phyloP scores from a whole-genome alignment of 306 rosid species.

The Hippophae gyantsensis region DNA sequence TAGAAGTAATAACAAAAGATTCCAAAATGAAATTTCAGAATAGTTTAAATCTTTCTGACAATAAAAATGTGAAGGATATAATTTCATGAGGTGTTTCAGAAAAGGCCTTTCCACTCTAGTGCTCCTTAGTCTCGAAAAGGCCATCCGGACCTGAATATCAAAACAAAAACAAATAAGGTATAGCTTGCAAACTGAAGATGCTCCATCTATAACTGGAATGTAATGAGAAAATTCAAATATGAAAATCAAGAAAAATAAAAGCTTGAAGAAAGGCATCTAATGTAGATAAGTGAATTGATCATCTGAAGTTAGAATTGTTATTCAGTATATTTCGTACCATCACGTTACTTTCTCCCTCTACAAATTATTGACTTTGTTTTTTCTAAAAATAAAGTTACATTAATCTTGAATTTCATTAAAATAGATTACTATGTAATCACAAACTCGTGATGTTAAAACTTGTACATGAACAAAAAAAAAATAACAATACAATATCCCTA shows the following conservation, averaged over 20 bases:
- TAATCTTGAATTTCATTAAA: too few relatives aligned
- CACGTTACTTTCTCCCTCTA: too few relatives aligned
- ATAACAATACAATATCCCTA: too few relatives aligned
- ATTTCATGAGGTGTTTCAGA: neutral
- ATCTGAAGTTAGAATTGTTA: neutral
- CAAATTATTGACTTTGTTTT: too few relatives aligned
- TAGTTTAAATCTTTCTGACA: neutral
- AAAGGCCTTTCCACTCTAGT: slow-evolving; percentile 16
- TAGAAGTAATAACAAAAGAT: too few relatives aligned
- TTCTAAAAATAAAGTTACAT: too few relatives aligned
- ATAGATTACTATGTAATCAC: too few relatives aligned
- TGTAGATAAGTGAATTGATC: neutral
- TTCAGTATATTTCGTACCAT: neutral
- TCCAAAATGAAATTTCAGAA: neutral
- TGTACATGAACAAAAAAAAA: too few relatives aligned
- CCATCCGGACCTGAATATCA: slow-evolving; percentile 41
- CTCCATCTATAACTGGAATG: neutral
- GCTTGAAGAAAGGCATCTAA: neutral
- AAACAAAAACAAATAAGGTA: neutral
- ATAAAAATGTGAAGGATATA: slow-evolving; percentile 1
- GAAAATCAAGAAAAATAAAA: neutral
- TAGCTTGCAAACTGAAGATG: neutral
- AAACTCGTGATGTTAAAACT: too few relatives aligned
- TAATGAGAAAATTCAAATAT: neutral
- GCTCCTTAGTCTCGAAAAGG: slow-evolving; percentile 39